Percentiles rank a stretch among this genome's conserved stretches.
phyloP scores from a whole-genome alignment of 768 basidiomycete genomes.

The Amanita rubescens region DNA sequence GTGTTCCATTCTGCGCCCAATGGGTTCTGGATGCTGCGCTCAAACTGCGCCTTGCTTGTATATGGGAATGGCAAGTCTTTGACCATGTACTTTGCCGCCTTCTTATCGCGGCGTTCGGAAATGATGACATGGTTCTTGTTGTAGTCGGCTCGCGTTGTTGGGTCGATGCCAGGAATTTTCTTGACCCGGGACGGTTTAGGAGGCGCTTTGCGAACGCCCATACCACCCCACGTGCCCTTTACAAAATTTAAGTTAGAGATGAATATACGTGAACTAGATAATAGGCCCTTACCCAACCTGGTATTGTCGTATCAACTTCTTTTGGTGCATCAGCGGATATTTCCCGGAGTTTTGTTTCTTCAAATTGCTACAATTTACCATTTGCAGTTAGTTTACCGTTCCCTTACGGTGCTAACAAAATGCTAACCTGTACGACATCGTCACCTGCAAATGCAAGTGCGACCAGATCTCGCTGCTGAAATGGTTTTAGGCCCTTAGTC shows the following conservation, averaged over 20 bases:
- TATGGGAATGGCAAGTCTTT: slow-evolving; percentile 94
- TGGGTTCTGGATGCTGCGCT: slow-evolving; percentile 73
- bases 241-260: slow-evolving; percentile 5
- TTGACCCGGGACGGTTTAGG: slow-evolving; percentile 72
- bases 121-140: slow-evolving; percentile 87
- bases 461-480: slow-evolving; percentile 88
- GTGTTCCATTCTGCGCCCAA: slow-evolving; percentile 94
- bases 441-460: slow-evolving; percentile 96
- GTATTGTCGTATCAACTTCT: slow-evolving; percentile 82
- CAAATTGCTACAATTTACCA: slow-evolving; percentile 59
- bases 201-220: slow-evolving; percentile 51
- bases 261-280: neutral
- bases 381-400: neutral
- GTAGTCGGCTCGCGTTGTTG: slow-evolving; percentile 74
- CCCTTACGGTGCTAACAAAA: slow-evolving; percentile 15
- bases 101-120: slow-evolving; percentile 92
- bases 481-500: slow-evolving; percentile 48
- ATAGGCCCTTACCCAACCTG: slow-evolving; percentile 77
- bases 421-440: slow-evolving; percentile 77
- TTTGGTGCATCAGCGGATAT: slow-evolving; percentile 82
- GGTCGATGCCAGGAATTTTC: slow-evolving; percentile 75
- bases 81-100: slow-evolving; percentile 81
- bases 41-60: slow-evolving; percentile 89
- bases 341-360: slow-evolving; percentile 73
- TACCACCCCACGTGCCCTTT: slow-evolving; percentile 90